A percentile compares a stretch with the other conserved stretches of the same genome.
phyloP scores from a whole-genome alignment of 1,284 basidiomycete genomes.

The Ustilago loliicola region DNA sequence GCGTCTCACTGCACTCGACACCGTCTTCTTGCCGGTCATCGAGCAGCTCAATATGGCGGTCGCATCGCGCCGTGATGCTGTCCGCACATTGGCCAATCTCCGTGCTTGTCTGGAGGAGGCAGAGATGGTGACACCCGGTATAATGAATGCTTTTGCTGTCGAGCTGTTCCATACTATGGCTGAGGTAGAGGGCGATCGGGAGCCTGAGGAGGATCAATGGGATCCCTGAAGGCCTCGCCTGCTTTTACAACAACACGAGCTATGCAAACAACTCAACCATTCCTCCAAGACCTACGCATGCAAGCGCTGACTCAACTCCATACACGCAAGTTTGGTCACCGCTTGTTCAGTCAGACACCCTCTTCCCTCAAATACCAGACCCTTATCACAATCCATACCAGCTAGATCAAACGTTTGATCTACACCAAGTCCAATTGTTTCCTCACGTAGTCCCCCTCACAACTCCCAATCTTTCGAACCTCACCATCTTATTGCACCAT shows the following conservation, averaged over 20 bases:
- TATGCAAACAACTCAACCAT: background rate
- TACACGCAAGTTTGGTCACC: slow-evolving; percentile 21
- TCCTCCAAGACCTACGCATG: background rate
- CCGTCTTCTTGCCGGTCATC: slow-evolving; percentile 63
- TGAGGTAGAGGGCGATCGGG: slow-evolving; percentile 51
- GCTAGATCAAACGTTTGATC: background rate
- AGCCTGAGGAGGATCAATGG: slow-evolving; percentile 53
- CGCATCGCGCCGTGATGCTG: slow-evolving; percentile 53
- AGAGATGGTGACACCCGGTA: slow-evolving; percentile 62
- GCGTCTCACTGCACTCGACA: slow-evolving; percentile 57
- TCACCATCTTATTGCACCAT: background rate
- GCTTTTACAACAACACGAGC: background rate
- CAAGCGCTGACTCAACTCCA: background rate
- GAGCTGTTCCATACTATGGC: slow-evolving; percentile 66
- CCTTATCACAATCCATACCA: background rate
- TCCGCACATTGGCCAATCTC: slow-evolving; percentile 53
- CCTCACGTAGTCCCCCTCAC: no score
- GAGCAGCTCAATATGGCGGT: slow-evolving; percentile 64
- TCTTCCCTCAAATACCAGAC: background rate
- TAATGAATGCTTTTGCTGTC: slow-evolving; percentile 66
- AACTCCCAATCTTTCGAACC: no score
- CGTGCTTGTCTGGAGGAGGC: slow-evolving; percentile 54
- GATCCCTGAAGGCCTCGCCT: slow-evolving; percentile 14
- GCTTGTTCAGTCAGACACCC: background rate
- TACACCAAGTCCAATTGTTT: background rate